Percentiles rank a stretch among this genome's conserved stretches.
phyloP scores from a whole-genome alignment of 2,329 filamentous ascomycete genomes.

The Aspergillus sp. region DNA sequence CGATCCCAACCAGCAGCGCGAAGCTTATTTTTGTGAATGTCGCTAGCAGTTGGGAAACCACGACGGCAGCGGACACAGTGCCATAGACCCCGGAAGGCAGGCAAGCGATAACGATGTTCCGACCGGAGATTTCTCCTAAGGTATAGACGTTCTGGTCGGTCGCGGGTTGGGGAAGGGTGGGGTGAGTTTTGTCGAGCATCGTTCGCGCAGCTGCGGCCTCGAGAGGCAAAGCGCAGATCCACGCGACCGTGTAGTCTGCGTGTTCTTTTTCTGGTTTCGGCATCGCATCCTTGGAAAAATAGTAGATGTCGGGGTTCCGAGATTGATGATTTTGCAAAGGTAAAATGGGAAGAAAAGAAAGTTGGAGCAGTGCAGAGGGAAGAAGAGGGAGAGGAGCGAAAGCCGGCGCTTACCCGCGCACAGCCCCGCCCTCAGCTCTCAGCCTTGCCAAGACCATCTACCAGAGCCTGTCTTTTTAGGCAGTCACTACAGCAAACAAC shows the following conservation, averaged over 20 bases:
- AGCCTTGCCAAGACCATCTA: background rate
- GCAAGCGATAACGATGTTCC: constrained; percentile 5
- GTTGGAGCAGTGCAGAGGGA: too few relatives aligned
- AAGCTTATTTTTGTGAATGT: constrained; percentile 31
- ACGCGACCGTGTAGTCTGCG: constrained; percentile 3
- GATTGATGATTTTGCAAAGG: background rate
- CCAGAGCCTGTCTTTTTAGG: too few relatives aligned
- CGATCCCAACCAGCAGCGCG: constrained; percentile 37
- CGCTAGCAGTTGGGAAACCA: constrained; percentile 18
- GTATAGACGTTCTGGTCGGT: constrained; percentile 2
- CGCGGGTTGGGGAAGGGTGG: background rate
- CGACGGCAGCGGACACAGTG: constrained; percentile 3
- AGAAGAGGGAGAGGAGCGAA: background rate
- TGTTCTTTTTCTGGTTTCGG: background rate
- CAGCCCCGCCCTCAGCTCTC: background rate
- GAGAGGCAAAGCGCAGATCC: constrained; percentile 6
- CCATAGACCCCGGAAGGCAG: constrained; percentile 2
- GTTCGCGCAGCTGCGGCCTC: constrained; percentile 1
- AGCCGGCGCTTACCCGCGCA: background rate
- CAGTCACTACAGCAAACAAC: too few relatives aligned
- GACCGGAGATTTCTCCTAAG: background rate
- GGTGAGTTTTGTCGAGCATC: background rate
- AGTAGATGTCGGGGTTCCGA: background rate
- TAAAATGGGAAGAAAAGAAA: background rate
- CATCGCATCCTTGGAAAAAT: background rate